Evolutionary conservation across 83 land plant species (phyloP).

Genomic region (Thuja plicata): DNA sequence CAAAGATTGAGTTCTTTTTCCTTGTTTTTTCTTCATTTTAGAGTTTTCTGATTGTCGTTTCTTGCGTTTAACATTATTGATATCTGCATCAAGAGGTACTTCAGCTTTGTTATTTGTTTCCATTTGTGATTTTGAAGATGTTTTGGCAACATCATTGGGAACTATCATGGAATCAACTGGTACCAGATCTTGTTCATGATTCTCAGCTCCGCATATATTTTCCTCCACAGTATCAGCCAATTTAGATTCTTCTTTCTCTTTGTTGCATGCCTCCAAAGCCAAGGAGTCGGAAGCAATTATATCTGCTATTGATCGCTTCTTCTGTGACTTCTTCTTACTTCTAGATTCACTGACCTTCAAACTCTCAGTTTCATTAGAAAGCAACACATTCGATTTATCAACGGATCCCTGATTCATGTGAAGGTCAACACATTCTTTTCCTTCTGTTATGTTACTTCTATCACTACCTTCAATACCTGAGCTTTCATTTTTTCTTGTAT

Average conservation of each 20-base stretch:
- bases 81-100: background rate
- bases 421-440: background rate
- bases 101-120: background rate
- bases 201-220: background rate
- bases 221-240: background rate
- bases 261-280: background rate
- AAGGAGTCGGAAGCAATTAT: background rate
- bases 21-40: conserved; percentile 3
- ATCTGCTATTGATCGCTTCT: conserved; percentile 13
- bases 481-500: background rate
- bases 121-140: background rate
- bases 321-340: conserved; percentile 3
- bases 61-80: background rate
- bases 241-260: conserved; percentile 3
- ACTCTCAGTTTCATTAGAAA: background rate
- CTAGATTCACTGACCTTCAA: conserved; percentile 2
- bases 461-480: background rate
- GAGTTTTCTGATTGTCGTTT: background rate
- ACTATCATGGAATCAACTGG: background rate
- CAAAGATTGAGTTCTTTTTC: background rate
- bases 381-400: background rate
- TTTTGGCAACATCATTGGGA: background rate
- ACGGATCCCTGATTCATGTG: background rate
- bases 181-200: background rate
- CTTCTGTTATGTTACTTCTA: background rate